Evolutionary conservation across 345 rosid species (phyloP).

Genomic region (Aegle marmelos): DNA sequence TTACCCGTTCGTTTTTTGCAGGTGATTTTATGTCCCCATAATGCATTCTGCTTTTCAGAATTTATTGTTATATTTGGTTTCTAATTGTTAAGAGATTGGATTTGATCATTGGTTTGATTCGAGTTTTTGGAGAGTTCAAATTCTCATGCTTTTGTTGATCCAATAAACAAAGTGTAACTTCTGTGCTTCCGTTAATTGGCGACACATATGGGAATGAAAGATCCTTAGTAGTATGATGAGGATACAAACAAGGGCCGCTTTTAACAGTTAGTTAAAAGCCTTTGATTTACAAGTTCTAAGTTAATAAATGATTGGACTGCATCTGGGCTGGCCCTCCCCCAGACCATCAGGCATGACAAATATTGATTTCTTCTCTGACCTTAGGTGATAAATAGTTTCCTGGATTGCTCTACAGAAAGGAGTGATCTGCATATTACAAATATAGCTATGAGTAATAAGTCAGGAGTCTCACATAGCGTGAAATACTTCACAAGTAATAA

Average conservation of each 20-base stretch:
- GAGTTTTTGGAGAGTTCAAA: neutral
- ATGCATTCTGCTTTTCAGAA: too few species aligned
- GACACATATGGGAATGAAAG: too few species aligned
- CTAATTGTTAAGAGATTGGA: neutral
- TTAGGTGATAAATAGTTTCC: neutral
- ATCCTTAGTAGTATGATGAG: neutral
- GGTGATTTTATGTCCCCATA: conserved; percentile 23
- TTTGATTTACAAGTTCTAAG: neutral
- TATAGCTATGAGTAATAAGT: neutral
- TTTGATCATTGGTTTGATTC: neutral
- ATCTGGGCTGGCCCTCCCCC: neutral
- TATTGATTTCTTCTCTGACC: neutral
- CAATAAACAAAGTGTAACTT: too few species aligned
- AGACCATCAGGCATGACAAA: neutral
- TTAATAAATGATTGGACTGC: neutral
- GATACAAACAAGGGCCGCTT: neutral
- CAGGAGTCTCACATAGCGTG: neutral
- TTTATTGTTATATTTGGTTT: neutral
- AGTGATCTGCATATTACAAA: neutral
- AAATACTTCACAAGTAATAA: too few species aligned
- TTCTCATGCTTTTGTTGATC: neutral
- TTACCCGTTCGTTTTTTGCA: conserved; percentile 66
- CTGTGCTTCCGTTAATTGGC: neutral
- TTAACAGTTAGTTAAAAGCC: neutral
- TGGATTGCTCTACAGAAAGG: neutral